These are phyloP conservation scores for Mucor mucedo DNA, from an alignment of 371 early-diverging fungal species.

Conservation along the genomic window DNA sequence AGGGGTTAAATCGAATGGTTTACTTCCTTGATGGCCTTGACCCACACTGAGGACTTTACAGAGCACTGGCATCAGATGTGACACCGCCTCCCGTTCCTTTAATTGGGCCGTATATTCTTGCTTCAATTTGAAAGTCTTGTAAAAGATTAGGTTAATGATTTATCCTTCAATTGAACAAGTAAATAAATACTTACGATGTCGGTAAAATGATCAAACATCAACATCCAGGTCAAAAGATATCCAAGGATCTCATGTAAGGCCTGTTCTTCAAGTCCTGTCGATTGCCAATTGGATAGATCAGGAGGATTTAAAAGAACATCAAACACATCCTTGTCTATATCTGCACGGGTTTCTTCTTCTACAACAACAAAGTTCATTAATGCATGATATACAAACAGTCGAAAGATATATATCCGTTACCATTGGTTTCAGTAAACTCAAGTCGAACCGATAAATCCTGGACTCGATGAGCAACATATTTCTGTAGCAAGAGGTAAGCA, in stretches of 20 bases:
- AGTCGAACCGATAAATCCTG: conserved; percentile 55
- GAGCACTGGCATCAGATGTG: conserved; percentile 62
- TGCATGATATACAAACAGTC: not conserved
- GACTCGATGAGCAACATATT: conserved; percentile 42
- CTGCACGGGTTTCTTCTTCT: conserved; percentile 30
- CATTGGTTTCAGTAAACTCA: conserved; percentile 45
- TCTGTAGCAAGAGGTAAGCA: conserved; percentile 49
- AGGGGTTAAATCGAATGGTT: conserved; percentile 70
- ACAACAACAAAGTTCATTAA: not conserved
- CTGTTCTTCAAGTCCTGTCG: conserved; percentile 13
- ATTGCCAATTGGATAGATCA: conserved; percentile 26
- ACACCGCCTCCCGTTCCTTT: conserved; percentile 58
- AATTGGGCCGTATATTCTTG: conserved; percentile 67
- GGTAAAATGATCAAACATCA: conserved; percentile 78
- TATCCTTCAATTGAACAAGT: no score
- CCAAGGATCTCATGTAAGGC: conserved; percentile 57
- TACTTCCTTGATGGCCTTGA: conserved; percentile 31
- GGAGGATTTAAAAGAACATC: conserved; percentile 34
- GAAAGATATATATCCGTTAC: conserved; percentile 16
- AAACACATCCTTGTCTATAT: conserved; percentile 30
- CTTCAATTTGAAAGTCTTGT: conserved; percentile 79
- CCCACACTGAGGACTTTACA: conserved; percentile 72
- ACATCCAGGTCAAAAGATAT: conserved; percentile 76
- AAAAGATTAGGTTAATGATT: not conserved
- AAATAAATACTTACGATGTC: conserved; percentile 67